Conservation (phyloP, 2,329 filamentous ascomycete species). For the Fusarium sp. region DNA sequence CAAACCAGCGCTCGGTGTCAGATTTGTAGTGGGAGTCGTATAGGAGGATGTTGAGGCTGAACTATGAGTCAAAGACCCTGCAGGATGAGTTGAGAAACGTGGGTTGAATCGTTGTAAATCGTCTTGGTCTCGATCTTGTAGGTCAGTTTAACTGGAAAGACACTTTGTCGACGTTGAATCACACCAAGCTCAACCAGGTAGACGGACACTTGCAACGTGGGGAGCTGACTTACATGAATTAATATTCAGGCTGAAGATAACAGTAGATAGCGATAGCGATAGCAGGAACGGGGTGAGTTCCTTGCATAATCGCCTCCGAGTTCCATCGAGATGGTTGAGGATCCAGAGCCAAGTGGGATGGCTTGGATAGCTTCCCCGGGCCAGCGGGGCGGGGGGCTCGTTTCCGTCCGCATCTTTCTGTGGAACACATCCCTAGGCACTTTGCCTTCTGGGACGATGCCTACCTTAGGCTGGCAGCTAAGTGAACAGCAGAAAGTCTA, state of each 20-base stretch:
- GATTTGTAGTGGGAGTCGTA: neutral
- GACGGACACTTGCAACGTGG: neutral
- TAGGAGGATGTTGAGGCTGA: slow-evolving; percentile 12
- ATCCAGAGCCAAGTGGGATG: slow-evolving; percentile 1
- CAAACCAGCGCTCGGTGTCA: slow-evolving; percentile 1
- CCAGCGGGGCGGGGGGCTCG: neutral
- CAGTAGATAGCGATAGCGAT: neutral
- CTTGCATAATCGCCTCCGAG: slow-evolving; percentile 15
- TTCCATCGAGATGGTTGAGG: slow-evolving; percentile 1
- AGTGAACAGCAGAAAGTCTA: too few species aligned
- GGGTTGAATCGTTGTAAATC: neutral
- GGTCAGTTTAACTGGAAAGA: neutral
- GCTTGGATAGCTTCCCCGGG: slow-evolving; percentile 17
- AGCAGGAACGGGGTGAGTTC: neutral
- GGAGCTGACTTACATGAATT: slow-evolving; percentile 6
- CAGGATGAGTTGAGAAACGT: neutral
- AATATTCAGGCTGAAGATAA: slow-evolving; percentile 4
- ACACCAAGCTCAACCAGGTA: neutral
- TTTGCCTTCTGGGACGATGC: slow-evolving; percentile 32
- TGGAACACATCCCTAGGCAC: slow-evolving; percentile 4
- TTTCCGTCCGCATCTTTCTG: slow-evolving; percentile 7
- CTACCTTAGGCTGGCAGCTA: neutral
- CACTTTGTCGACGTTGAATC: neutral
- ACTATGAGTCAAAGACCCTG: neutral
- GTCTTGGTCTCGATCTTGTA: neutral